Base-by-base conservation (phyloP, 768 basidiomycete species). In the Postia placenta region DNA sequence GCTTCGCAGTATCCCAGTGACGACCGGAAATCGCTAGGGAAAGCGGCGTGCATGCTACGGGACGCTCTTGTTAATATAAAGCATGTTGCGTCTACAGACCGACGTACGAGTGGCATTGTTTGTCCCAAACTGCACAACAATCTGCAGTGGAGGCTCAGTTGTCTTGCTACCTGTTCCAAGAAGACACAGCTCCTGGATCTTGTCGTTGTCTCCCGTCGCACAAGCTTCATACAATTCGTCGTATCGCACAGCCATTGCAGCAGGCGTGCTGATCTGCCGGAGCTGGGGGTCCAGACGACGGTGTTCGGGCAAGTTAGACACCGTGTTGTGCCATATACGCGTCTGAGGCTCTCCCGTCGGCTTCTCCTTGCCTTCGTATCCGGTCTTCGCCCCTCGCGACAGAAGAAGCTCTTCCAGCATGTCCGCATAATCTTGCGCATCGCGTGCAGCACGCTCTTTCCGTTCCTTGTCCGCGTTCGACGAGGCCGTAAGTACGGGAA, bases 171-270 rank as follows among this genome's bases (percentile, higher is more conserved):
- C 2, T 47, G 33, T 9, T 3, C 68, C 57, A 1, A 79, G 80
- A 15, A 81, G 62, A 59, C 82, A 85, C 5, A 83, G 63, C 20
- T 70, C 61, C 54, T 76, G 66, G 22, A 85, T 68, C 48, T 67
- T 72, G 19, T 65, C 73, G 45, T 76, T 74, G 57, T 80, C 70
- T 1, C 81, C 80, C 2, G 59, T 55, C 58, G 69, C 76, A 55
- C 75, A 78, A 2, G 81, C 81, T 54, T 80, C 77, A 53, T 67
- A 82, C 0, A 83, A 67, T 49, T 79, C 74, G 41, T 80, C 73
- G 55, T 82, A 83, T n/a, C n/a, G n/a, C n/a, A n/a, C n/a, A n/a
- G n/a, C n/a, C n/a, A n/a, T n/a, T n/a, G n/a, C n/a, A n/a, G n/a
- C n/a, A n/a, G n/a, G n/a, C n/a, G n/a, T n/a, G n/a, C n/a, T n/a